Evolutionary conservation across 768 basidiomycete genomes (phyloP), one percentile per base, ranked within the genome.

Genomic region (Russula brevipes): DNA sequence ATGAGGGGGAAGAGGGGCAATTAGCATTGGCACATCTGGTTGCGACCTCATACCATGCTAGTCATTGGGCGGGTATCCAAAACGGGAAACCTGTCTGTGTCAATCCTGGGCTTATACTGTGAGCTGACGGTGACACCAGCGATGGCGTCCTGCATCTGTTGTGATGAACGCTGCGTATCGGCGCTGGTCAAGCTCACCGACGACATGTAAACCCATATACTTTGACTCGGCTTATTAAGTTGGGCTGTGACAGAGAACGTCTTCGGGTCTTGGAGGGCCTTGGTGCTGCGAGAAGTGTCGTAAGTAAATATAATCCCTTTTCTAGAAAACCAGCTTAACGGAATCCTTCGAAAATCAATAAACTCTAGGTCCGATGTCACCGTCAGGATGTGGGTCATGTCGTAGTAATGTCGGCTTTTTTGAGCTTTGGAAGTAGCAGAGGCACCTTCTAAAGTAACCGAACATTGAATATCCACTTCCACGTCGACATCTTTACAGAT

Each of bases 311-410:
- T 12, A 49, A 41, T 47, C 39, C 17, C 41, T 50, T 17, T 67
- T 55, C 33, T 14, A 58, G 17, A 6, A 9, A 38, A 66, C n/a
- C 4, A 10, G 46, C 53, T 54, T 46, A 65, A 93, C 93, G 81
- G 78, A 49, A 89, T 89, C 24, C 89, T 82, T 36, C 92, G 85
- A 71, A 88, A 94, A 70, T 93, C 90, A 60, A 96, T 73, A 56
- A 87, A 84, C 30, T 82, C 80, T 68, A 84, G 73, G 71, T 93
- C 91, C 1, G 90, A 91, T 0, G 87, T 90, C 44, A 89, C 52
- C 4, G 87, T 86, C 47, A 93, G 73, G n/a, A 94, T 77, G 35
- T 82, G 78, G 0, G 91, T 90, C 79, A 84, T 86, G 64, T 86
- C 83, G 7, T 75, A 72, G 51, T 72, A 72, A n/a, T 80, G 82